Base-by-base conservation (phyloP, 768 basidiomycete genomes). In the Pulveroboletus ravenelii region DNA sequence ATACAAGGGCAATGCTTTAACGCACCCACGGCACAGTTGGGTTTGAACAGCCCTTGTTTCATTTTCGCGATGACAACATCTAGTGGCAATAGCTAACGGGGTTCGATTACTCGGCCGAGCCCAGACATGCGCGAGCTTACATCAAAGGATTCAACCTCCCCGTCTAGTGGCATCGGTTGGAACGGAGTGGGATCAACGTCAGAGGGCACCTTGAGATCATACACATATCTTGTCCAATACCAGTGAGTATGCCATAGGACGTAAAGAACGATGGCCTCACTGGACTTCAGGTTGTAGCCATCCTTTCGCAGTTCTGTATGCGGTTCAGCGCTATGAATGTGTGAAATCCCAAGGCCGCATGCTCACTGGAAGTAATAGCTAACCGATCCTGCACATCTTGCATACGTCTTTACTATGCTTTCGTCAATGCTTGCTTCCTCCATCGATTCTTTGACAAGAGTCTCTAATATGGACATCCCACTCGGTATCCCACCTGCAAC, bases 131-230 rank as follows among this genome's bases (percentile, higher is more conserved):
- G 41, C 3, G 12, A 9, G 60, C 76, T 46, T 48, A 93, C 93
- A 72, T 92, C 82, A 58, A 99, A 99, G 1, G 79, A 85, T 63
- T 96, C 93, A 2, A 96, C 96, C 64, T 99, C 96, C 23, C 91
- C 93, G 57, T 99, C 96, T 18, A 80, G 73, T 0, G 93, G 91
- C 45, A 75, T 75, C 7, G 90, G 91, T 41, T 74, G 72, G 55
- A 87, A 80, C 15, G 74, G 68, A 13, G 72, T 66, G 15, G 77
- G 62, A 55, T 70, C 81, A 62, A 64, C 54, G 30, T 67, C 70
- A 6, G 71, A 54, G 0, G 91, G 92, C 18, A 96, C 77, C 42
- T 69, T 67, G 42, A 97, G 73, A 59, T 97, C 92, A 61, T 93
- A 98, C 20, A 87, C 73, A 63, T 89, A 93, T 74, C 89, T 91